These are phyloP conservation scores for Nigrograna mackinnonii DNA, from an alignment of 2,329 filamentous ascomycete species.

Conservation along the genomic window DNA sequence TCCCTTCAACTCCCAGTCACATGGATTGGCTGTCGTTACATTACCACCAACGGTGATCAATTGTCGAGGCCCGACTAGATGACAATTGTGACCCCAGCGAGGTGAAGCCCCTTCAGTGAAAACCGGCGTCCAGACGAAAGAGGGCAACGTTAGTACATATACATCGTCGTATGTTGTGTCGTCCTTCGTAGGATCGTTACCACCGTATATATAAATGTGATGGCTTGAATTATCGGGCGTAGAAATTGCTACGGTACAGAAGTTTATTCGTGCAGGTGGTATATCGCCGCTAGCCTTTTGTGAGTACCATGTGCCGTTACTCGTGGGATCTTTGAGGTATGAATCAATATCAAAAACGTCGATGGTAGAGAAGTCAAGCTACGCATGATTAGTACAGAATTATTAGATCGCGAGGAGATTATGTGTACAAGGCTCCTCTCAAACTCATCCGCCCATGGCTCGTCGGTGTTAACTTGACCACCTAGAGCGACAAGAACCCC, in stretches of 20 bases:
- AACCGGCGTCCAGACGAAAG: constrained; percentile 50
- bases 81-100: constrained; percentile 47
- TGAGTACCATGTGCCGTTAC: constrained; percentile 45
- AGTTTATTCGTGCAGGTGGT: constrained; percentile 47
- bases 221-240: constrained; percentile 51
- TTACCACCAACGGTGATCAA: constrained; percentile 46
- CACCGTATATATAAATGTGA: constrained; percentile 56
- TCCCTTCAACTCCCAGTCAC: constrained; percentile 20
- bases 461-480: constrained; percentile 26
- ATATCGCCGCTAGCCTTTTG: constrained; percentile 47
- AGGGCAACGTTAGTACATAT: constrained; percentile 50
- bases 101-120: constrained; percentile 37
- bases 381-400: background rate
- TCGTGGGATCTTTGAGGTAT: constrained; percentile 25
- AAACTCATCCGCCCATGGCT: constrained; percentile 9
- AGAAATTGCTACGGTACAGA: constrained; percentile 46
- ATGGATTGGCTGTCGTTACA: constrained; percentile 11
- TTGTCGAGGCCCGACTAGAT: constrained; percentile 42
- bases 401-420: background rate
- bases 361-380: constrained; percentile 27
- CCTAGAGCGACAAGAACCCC: constrained; percentile 46
- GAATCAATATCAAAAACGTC: constrained; percentile 47
- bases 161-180: constrained; percentile 45
- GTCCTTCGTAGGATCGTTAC: constrained; percentile 37
- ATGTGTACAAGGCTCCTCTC: constrained; percentile 30